These are phyloP conservation scores for Sporothrix luriei DNA, from an alignment of 2,329 filamentous ascomycete genomes.

Conservation along the genomic window DNA sequence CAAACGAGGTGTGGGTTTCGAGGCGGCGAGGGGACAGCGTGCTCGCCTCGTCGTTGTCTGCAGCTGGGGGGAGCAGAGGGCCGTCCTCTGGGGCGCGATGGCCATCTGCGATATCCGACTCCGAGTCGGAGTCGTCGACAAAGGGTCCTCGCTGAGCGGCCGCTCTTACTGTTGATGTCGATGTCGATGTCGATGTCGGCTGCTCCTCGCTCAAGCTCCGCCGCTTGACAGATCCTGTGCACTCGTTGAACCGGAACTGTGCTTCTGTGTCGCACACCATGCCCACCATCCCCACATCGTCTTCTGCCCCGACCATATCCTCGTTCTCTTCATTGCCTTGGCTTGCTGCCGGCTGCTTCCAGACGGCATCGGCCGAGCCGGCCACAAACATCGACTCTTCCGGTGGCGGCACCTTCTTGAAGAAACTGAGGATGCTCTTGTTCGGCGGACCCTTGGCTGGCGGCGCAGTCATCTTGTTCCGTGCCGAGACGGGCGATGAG, in stretches of 20 bases:
- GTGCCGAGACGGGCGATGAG: not conserved
- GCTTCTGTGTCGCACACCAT: not conserved
- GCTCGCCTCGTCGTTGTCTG: not conserved
- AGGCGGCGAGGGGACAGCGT: not conserved
- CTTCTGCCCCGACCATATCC: not conserved
- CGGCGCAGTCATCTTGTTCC: constrained; percentile 31
- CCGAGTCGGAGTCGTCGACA: constrained; percentile 55
- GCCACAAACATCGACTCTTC: constrained; percentile 61
- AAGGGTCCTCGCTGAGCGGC: constrained; percentile 59
- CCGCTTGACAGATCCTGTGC: constrained; percentile 25
- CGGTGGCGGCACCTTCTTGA: constrained; percentile 67
- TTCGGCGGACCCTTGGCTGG: constrained; percentile 46
- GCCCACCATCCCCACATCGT: too few relatives aligned
- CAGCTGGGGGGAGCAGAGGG: too few relatives aligned
- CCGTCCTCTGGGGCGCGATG: not conserved
- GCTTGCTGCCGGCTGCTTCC: not conserved
- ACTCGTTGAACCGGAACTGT: constrained; percentile 29
- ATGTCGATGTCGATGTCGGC: constrained; percentile 44
- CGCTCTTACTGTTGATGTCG: constrained; percentile 43
- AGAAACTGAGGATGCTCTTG: constrained; percentile 72
- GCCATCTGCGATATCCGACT: constrained; percentile 27
- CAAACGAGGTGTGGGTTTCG: constrained; percentile 26
- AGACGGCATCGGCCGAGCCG: not conserved
- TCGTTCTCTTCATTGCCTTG: not conserved
- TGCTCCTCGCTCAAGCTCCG: constrained; percentile 15